Conservation (phyloP, 169 alveolate genomes). For the Perkinsus chesapeaki region DNA sequence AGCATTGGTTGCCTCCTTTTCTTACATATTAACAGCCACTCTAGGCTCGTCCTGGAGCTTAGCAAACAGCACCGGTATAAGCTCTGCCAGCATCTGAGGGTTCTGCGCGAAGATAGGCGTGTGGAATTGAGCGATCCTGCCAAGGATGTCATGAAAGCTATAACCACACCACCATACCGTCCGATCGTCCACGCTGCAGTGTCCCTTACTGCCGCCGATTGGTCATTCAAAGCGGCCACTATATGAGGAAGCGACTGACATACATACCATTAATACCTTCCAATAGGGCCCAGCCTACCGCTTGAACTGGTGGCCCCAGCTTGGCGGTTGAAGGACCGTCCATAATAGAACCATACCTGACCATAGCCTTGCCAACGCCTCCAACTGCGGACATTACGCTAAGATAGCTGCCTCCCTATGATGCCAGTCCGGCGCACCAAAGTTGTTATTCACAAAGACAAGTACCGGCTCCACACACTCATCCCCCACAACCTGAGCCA, state of each 20-base stretch:
- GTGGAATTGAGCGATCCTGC: slow-evolving; percentile 67
- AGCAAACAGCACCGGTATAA: not conserved
- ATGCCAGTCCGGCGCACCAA: slow-evolving; percentile 66
- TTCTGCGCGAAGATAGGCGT: slow-evolving; percentile 24
- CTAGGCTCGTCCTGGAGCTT: not conserved
- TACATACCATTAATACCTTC: not conserved
- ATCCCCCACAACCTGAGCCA: slow-evolving; percentile 68
- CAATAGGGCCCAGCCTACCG: not conserved
- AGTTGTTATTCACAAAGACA: slow-evolving; percentile 65
- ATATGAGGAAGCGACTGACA: slow-evolving; percentile 57
- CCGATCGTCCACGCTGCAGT: slow-evolving; percentile 85
- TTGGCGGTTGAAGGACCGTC: slow-evolving; percentile 75
- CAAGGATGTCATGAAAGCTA: not conserved
- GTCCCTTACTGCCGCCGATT: slow-evolving; percentile 72
- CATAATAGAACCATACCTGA: slow-evolving; percentile 62
- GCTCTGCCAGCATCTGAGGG: not conserved
- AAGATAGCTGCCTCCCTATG: slow-evolving; percentile 78
- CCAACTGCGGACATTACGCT: slow-evolving; percentile 34
- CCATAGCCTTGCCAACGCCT: not conserved
- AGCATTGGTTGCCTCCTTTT: not conserved
- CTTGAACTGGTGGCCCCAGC: slow-evolving; percentile 61
- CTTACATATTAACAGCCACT: not conserved
- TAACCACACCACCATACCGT: not conserved
- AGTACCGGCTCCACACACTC: slow-evolving; percentile 70
- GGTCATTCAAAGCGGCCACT: slow-evolving; percentile 65